These are phyloP conservation scores for Rhodotorula taiwanensis DNA, from an alignment of 768 basidiomycete genomes.

Conservation along the genomic window DNA sequence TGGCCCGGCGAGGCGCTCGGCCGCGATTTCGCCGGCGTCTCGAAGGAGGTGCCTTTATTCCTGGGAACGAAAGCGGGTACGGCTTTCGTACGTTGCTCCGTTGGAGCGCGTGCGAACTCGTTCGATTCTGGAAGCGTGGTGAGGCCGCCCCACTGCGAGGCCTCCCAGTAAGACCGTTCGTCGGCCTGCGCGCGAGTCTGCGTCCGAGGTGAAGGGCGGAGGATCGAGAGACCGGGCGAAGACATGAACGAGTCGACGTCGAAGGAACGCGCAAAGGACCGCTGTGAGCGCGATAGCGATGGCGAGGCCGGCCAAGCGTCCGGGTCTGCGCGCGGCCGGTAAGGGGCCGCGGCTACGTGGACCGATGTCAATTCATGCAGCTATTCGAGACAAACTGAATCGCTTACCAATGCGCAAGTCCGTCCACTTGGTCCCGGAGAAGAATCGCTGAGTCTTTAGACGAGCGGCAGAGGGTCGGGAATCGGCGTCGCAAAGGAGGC, in stretches of 20 bases:
- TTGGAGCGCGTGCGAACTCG: not conserved
- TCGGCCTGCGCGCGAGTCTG: not conserved
- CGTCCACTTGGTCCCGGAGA: no score
- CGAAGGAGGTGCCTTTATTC: no score
- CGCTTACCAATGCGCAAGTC: no score
- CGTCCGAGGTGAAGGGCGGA: conserved; percentile 17
- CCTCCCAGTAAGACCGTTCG: conserved; percentile 23
- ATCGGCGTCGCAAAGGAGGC: no score
- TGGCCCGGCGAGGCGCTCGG: not conserved
- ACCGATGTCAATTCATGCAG: no score
- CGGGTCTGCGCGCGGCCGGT: not conserved
- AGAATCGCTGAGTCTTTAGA: no score
- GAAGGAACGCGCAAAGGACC: conserved; percentile 2
- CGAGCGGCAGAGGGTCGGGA: no score
- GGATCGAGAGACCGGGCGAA: conserved; percentile 32
- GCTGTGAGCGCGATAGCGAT: conserved; percentile 5
- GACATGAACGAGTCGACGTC: conserved; percentile 32
- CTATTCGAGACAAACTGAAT: no score
- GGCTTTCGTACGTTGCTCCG: not conserved
- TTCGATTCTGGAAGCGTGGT: conserved; percentile 2
- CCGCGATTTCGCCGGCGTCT: conserved; percentile 19
- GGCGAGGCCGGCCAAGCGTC: not conserved
- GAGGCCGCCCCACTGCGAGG: conserved; percentile 5
- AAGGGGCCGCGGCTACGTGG: no score
- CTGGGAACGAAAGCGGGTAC: no score